Evolutionary conservation across 768 basidiomycete species (phyloP), one percentile per base, ranked within the genome.

Genomic region (Mycena capillaripes): DNA sequence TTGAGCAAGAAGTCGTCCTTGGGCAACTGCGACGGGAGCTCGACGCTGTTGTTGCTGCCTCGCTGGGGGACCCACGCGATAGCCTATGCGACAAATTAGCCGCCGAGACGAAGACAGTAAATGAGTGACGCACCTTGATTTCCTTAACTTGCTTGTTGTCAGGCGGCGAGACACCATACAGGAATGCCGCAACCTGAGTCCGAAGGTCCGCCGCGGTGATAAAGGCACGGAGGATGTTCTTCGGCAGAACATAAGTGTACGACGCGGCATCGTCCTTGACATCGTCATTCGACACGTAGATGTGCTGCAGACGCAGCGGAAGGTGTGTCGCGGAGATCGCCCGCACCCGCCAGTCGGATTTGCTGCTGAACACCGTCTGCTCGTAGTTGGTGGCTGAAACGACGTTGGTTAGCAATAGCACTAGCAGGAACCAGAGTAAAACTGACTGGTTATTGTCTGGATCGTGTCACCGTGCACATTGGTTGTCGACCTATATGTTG

Each of bases 61-160:
- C 97, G 91, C 80, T 99, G 98, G 34, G 98, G 98, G n/a, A 96
- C 90, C 93, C 97, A 97, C n/a, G 90, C 97, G 58, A 99, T 86
- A 27, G 96, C 97, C 89, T 90, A 58, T 29, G 58, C 21, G 25
- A 57, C 36, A 55, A n/a, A 71, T 66, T 21, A 73, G 70, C 11
- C 72, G 11, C 57, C 16, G 30, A 48, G 25, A 25, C 34, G 30
- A 38, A 40, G 17, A 7, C 7, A 12, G n/a, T 14, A 25, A 57
- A 2, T 12, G 1, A n/a, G 11, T 21, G n/a, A 8, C 81, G 56
- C 55, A 89, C 89, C 86, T 97, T 98, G 84, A 99, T 95, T 84
- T 99, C 98, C 84, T 99, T 98, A 72, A 99, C 98, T 82, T 97
- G 97, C 75, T 95, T 94, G 87, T 98, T 99, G 82, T 98, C 97